Conservation (phyloP, 495 filamentous ascomycete species). For the Cladorrhinum samala region DNA sequence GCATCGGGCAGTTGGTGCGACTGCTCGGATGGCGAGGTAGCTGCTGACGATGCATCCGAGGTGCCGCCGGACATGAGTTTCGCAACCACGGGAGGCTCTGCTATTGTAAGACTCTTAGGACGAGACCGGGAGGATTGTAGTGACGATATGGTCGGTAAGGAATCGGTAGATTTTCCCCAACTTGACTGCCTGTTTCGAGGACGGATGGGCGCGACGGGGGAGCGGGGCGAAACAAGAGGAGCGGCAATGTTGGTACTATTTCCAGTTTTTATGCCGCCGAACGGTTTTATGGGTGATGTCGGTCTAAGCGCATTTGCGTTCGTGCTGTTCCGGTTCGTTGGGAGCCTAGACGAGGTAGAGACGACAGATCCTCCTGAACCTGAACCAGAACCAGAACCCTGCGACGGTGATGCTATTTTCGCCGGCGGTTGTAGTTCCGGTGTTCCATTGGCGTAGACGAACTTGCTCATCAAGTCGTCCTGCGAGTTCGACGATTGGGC, state of each 20-base stretch:
- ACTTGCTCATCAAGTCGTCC: slow-evolving; percentile 47
- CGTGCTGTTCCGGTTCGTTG: slow-evolving; percentile 23
- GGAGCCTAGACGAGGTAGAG: slow-evolving; percentile 35
- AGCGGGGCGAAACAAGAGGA: slow-evolving; percentile 13
- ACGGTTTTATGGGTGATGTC: slow-evolving; percentile 37
- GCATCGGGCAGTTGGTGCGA: slow-evolving; percentile 5
- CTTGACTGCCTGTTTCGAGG: slow-evolving; percentile 3
- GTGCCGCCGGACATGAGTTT: slow-evolving; percentile 16
- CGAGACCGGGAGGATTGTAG: slow-evolving; percentile 13
- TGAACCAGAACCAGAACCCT: not conserved
- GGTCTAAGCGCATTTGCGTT: slow-evolving; percentile 32
- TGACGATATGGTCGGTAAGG: slow-evolving; percentile 2
- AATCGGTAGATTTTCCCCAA: slow-evolving; percentile 4
- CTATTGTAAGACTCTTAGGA: slow-evolving; percentile 22
- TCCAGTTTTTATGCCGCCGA: slow-evolving; percentile 23
- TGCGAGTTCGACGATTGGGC: slow-evolving; percentile 13
- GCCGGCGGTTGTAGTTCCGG: slow-evolving; percentile 32
- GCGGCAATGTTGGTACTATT: slow-evolving; percentile 7
- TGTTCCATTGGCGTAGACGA: slow-evolving; percentile 68
- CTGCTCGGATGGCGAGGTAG: slow-evolving; percentile 12
- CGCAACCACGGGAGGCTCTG: slow-evolving; percentile 22
- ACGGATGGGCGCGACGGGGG: slow-evolving; percentile 10
- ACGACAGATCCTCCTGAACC: slow-evolving; percentile 32
- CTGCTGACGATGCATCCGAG: slow-evolving; percentile 20
- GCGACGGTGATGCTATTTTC: slow-evolving; percentile 24